phyloP scores from a whole-genome alignment of 371 early-diverging fungal species.

The Rhizopus delemar region DNA sequence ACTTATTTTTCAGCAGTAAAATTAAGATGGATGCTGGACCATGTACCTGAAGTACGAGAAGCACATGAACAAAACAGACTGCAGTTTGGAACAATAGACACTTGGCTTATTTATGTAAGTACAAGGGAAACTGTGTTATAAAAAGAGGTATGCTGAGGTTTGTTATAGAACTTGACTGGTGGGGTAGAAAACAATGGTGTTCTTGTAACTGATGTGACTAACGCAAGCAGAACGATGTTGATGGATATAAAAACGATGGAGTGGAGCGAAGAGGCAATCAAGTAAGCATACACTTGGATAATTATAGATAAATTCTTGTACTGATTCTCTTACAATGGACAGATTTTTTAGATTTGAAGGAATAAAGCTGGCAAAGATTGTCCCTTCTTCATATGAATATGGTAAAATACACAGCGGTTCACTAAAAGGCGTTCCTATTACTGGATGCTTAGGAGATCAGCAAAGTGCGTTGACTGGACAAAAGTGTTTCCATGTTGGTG shows the following conservation, averaged over 20 bases:
- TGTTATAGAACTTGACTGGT: constrained; percentile 74
- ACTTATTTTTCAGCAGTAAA: constrained; percentile 95
- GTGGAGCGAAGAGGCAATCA: constrained; percentile 77
- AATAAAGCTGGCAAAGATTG: constrained; percentile 72
- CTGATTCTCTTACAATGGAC: constrained; percentile 27
- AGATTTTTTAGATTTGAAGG: constrained; percentile 43
- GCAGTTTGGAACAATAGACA: constrained; percentile 90
- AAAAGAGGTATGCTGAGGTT: constrained; percentile 58
- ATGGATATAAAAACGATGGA: constrained; percentile 83
- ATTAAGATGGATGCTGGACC: constrained; percentile 89
- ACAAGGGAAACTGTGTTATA: constrained; percentile 23
- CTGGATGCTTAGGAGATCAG: constrained; percentile 94
- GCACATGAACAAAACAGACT: constrained; percentile 34
- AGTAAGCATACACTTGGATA: constrained; percentile 37
- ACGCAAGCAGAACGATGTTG: constrained; percentile 93
- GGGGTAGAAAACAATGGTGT: constrained; percentile 69
- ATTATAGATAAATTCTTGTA: neutral
- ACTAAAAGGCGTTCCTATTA: constrained; percentile 69
- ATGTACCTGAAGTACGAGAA: constrained; percentile 67
- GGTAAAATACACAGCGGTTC: constrained; percentile 66
- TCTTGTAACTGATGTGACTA: constrained; percentile 91
- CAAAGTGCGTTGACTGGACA: constrained; percentile 97
- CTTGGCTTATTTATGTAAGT: constrained; percentile 70
- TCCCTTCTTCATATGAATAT: constrained; percentile 83
- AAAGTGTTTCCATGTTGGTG: constrained; percentile 70